Conservation (phyloP, 768 basidiomycete species). For the Kwoniella sp. region DNA sequence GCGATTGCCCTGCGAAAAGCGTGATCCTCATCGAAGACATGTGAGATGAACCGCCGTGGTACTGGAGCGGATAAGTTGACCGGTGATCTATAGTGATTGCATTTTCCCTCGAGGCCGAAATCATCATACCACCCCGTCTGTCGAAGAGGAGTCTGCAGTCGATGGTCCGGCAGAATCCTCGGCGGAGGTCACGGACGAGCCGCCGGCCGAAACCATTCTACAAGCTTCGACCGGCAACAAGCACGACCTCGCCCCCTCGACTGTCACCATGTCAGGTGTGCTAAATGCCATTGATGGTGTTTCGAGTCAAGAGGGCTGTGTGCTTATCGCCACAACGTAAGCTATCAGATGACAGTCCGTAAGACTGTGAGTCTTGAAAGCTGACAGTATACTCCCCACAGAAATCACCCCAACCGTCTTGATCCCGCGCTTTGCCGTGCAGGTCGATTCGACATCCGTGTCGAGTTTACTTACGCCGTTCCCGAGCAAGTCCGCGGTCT, state of each 20-base stretch:
- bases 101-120: conserved; percentile 29
- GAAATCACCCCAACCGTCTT: conserved; percentile 85
- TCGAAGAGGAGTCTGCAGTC: conserved; percentile 3
- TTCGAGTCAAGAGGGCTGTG: conserved; percentile 68
- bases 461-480: conserved; percentile 78
- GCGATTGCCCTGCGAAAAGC: conserved; percentile 78
- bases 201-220: background rate
- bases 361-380: too few species aligned
- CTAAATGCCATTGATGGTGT: conserved; percentile 46
- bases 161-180: conserved; percentile 8
- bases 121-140: background rate
- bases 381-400: conserved; percentile 44
- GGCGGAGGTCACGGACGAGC: background rate
- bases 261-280: conserved; percentile 49
- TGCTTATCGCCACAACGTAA: conserved; percentile 75
- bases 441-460: conserved; percentile 82
- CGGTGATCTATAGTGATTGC: conserved; percentile 40
- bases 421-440: conserved; percentile 90
- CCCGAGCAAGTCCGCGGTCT: conserved; percentile 61
- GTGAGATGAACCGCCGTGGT: too few species aligned
- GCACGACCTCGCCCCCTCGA: conserved; percentile 27
- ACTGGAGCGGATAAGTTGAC: background rate
- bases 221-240: conserved; percentile 2
- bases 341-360: conserved; percentile 55
- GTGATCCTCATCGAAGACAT: conserved; percentile 88